A percentile compares a stretch with the other conserved stretches of the same genome.
Evolutionary conservation across 2,329 filamentous ascomycete genomes (phyloP).

Genomic region (Fusarium ambrosium): DNA sequence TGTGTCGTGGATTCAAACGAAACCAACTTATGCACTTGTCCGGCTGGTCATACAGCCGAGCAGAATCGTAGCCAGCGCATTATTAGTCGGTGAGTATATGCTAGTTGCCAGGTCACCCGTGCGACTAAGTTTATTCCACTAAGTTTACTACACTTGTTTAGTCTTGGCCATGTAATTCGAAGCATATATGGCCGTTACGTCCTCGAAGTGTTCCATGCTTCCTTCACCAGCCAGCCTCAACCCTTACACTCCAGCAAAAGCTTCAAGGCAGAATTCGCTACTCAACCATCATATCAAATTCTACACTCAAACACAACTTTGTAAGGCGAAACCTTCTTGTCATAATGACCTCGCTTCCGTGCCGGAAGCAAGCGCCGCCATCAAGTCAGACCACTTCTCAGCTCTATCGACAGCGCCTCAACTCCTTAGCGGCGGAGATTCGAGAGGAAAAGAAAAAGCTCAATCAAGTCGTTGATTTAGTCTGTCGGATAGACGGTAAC

Average conservation of each 20-base stretch:
- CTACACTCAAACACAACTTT: too few relatives aligned
- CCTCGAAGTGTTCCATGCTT: background rate
- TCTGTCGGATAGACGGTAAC: background rate
- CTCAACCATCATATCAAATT: background rate
- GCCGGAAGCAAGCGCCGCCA: background rate
- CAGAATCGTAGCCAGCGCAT: background rate
- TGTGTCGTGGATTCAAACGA: background rate
- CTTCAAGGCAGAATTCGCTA: background rate
- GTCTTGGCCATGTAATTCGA: too few relatives aligned
- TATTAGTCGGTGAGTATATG: background rate
- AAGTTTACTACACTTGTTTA: too few relatives aligned
- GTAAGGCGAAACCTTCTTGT: rapidly evolving
- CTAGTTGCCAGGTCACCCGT: background rate
- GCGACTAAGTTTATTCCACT: background rate
- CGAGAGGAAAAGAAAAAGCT: background rate
- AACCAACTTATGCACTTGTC: background rate
- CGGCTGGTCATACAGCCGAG: background rate
- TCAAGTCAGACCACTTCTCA: background rate
- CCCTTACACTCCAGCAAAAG: background rate
- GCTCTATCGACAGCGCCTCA: background rate
- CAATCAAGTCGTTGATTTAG: background rate
- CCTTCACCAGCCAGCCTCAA: too few relatives aligned
- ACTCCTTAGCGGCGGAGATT: background rate
- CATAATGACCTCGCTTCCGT: background rate
- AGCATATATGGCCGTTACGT: too few relatives aligned